Base-by-base conservation (phyloP, 495 filamentous ascomycete genomes). In the Penicillium ucsense region DNA sequence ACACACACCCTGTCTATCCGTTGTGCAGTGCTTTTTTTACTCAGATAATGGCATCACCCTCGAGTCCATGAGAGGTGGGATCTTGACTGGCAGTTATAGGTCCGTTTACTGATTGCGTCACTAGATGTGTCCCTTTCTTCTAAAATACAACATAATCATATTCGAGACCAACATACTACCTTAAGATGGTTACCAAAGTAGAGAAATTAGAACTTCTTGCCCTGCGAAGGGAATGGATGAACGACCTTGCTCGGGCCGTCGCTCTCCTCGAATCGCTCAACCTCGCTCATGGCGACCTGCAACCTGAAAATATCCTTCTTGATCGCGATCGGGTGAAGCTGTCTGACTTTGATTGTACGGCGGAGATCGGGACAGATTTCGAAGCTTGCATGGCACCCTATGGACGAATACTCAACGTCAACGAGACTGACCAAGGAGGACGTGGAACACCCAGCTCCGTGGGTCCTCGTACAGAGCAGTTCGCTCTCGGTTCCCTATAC, bases 221-320 rank as follows among this genome's bases (percentile, higher is more conserved):
- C 12, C 48, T 66, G 35, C 56, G 60, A 49, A 60, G 55, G 28
- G 49, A 56, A 59, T 67, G 59, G 67, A 67, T 67, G 59, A 65
- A 65, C 30, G 59, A 64, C 40, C 56, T 69, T 9, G 47, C 62
- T 45, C 54, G 67, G 56, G 66, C 59, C 11, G 56, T 66, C 37
- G 65, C 68, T 43, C 67, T 62, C 37, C 50, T 69, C 0, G 65
- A 68, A 62, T 70, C 63, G 2, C 55, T 67, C 12, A 54, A 56
- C 32, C 62, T 71, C 37, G 65, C 65, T 8, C 59, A 71, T 50
- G 49, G 60, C 31, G 56, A 65, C 33, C 47, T 65, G 43, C 56
- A 59, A 44, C 60, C 64, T 31, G 51, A 62, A 39, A 65, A 67
- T 47, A 46, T 67, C 8, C 27, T 64, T 8, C 43, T 60, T 48